Evolutionary conservation across 148 eudicot species (phyloP), one percentile per base, ranked within the genome.

Genomic region (Persicaria maculosa): DNA sequence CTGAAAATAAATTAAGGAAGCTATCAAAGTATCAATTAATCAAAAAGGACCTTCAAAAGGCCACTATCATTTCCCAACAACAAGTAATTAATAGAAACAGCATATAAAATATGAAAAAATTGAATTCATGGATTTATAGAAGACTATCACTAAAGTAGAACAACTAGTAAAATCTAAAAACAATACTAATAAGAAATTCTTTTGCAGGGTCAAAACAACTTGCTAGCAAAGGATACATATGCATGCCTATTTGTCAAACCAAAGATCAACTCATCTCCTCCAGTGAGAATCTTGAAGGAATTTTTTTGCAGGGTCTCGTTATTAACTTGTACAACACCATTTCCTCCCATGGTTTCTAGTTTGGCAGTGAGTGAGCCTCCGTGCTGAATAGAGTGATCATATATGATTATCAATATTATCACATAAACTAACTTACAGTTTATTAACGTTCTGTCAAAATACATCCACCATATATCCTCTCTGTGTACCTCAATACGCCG

Each of bases 211-310:
- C 65, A 19, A 31, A 20, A 12, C 40, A 58, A 20, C 65, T 58
- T 59, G 67, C 45, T 64, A 12, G 69, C 44, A 47, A 84, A 88
- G 98, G 96, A 95, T 95, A 95, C 98, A 73, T 92, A 95, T 83
- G 93, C 90, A 87, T 92, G 87, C 80, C 80, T 81, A n/a, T 85
- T 88, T 17, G 88, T 75, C 65, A 85, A 74, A 74, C 83, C 86
- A 77, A 94, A 94, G 59, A 90, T 78, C 86, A 94, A 82, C 75
- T 90, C 98, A 78, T 94, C 98, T 44, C 98, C 98, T 44, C 83
- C 93, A 75, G 79, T 84, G 57, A 95, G 82, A 48, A 74, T 85
- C 44, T 86, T 52, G 14, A 85, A 80, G 31, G 96, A 77, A 47
- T 86, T 87, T 77, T 85, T 88, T n/a, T 83, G 82, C 71, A 77